Percentiles rank a stretch among this genome's conserved stretches.
phyloP scores from a whole-genome alignment of 2,329 filamentous ascomycete species.

The Metarhizium anisopliae region DNA sequence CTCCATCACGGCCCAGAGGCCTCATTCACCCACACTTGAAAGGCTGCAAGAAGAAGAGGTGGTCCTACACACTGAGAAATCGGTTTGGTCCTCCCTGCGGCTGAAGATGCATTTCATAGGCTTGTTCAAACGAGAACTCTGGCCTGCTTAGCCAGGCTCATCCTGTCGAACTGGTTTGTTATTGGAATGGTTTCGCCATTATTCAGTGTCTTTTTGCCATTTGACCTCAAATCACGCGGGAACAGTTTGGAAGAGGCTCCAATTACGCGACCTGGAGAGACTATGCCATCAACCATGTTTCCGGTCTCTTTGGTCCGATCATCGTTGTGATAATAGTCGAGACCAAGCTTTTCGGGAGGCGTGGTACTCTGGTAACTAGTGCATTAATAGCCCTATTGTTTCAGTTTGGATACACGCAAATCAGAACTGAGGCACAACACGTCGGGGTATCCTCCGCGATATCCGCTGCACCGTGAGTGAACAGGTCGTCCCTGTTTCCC shows the following conservation, averaged over 20 bases:
- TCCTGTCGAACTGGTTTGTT: slow-evolving; percentile 8
- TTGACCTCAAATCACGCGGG: slow-evolving; percentile 5
- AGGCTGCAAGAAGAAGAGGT: slow-evolving; percentile 4
- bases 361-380: slow-evolving; percentile 4
- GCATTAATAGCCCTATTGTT: slow-evolving; percentile 6
- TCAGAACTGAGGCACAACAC: slow-evolving; percentile 7
- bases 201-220: slow-evolving; percentile 7
- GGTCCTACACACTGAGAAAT: slow-evolving; percentile 7
- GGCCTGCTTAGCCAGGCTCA: slow-evolving; percentile 6
- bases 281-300: slow-evolving; percentile 8
- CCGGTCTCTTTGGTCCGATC: slow-evolving; percentile 4
- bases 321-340: slow-evolving; percentile 5
- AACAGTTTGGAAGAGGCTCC: slow-evolving; percentile 2
- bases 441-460: slow-evolving; percentile 8
- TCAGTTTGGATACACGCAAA: slow-evolving; percentile 9
- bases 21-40: slow-evolving; percentile 7
- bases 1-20: slow-evolving; percentile 1
- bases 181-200: slow-evolving; percentile 9
- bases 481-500: not conserved
- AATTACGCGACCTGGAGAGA: slow-evolving; percentile 10
- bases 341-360: slow-evolving; percentile 5
- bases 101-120: slow-evolving; percentile 9
- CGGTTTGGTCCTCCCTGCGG: slow-evolving; percentile 6
- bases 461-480: slow-evolving; percentile 7
- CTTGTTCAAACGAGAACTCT: slow-evolving; percentile 6